A percentile compares a stretch with the other conserved stretches of the same genome.
Evolutionary conservation across 495 filamentous ascomycete genomes (phyloP).

Genomic region (Penicillium coprophilum): DNA sequence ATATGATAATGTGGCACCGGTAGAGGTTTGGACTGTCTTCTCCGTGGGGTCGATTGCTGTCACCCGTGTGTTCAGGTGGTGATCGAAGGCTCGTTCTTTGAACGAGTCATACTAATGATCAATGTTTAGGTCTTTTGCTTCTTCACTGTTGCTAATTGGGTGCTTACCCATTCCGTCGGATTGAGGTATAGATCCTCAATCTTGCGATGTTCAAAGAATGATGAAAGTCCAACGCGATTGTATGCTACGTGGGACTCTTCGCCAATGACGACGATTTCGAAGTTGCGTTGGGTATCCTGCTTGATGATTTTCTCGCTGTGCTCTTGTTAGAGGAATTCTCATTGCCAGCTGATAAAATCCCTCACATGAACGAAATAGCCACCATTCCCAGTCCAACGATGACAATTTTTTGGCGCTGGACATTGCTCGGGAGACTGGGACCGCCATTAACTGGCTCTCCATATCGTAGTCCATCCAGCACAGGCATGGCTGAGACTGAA

Average conservation of each 20-base stretch:
- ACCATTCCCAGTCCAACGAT: constrained; percentile 96
- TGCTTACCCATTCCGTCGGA: constrained; percentile 79
- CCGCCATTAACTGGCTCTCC: constrained; percentile 32
- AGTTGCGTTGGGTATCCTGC: constrained; percentile 75
- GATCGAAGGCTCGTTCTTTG: constrained; percentile 68
- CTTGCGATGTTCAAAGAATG: constrained; percentile 87
- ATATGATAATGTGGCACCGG: constrained; percentile 70
- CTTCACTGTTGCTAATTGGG: neutral
- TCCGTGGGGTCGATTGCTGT: constrained; percentile 62
- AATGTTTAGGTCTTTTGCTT: neutral
- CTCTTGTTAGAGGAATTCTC: neutral
- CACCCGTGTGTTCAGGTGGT: constrained; percentile 81
- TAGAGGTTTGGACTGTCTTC: constrained; percentile 71
- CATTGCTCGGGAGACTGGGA: constrained; percentile 10
- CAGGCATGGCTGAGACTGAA: constrained; percentile 29
- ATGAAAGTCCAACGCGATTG: constrained; percentile 93
- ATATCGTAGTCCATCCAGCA: constrained; percentile 35
- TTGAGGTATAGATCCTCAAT: constrained; percentile 91
- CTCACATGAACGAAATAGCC: constrained; percentile 89
- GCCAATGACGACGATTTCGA: constrained; percentile 86
- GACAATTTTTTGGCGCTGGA: constrained; percentile 66
- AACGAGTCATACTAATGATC: constrained; percentile 48
- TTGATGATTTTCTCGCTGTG: constrained; percentile 86
- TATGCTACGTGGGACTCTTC: constrained; percentile 92
- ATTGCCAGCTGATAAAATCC: neutral